Base-by-base conservation (phyloP, 495 filamentous ascomycete genomes). In the Aspergillus egyptiacus region DNA sequence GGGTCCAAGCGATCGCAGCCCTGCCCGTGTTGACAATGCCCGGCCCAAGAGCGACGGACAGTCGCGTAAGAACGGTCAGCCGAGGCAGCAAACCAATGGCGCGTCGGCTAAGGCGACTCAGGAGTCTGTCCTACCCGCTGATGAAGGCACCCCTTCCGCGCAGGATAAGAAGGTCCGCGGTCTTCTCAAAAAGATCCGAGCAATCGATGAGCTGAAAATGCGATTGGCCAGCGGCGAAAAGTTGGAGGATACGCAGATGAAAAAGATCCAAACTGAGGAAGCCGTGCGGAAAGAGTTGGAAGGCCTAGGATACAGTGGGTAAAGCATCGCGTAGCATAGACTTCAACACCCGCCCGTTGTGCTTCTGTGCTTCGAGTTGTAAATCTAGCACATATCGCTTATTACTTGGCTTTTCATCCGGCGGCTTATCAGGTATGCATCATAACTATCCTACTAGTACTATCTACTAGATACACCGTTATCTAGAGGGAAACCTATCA, bases 151-250 rank as follows among this genome's bases (percentile, higher is more conserved):
- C 35, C 65, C 72, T 34, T 67, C 69, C 32, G 66, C 77, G 28
- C 73, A 85, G 66, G 80, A 90, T 58, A 98, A 96, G 79, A 97
- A 96, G 71, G 75, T 95, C 35, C 75, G 93, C 19, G 85, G 85
- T 18, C 75, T 98, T 51, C 74, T 94, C 64, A 98, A 98, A 79
- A 98, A 98, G 77, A 82, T 98, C 48, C 81, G 93, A 5, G 93
- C 93, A 10, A 98, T 98, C 59, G 93, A 97, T 56, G 93, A 98
- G 62, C 72, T 98, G 46, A 95, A 97, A 75, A 93, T 95, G 89
- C 80, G 93, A 43, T 81, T 87, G 52, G 93, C 91, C 3, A 81
- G 82, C 28, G 94, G 93, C 9, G 93, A 98, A 77, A 96, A 95
- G 73, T 65, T 98, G 48, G 93, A 98, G 68, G 90, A 95, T 63